A percentile compares a stretch with the other conserved stretches of the same genome.
These are phyloP conservation scores for Vanderwaltozyma verrucispora DNA, from an alignment of 805 yeast genomes.

Conservation along the genomic window DNA sequence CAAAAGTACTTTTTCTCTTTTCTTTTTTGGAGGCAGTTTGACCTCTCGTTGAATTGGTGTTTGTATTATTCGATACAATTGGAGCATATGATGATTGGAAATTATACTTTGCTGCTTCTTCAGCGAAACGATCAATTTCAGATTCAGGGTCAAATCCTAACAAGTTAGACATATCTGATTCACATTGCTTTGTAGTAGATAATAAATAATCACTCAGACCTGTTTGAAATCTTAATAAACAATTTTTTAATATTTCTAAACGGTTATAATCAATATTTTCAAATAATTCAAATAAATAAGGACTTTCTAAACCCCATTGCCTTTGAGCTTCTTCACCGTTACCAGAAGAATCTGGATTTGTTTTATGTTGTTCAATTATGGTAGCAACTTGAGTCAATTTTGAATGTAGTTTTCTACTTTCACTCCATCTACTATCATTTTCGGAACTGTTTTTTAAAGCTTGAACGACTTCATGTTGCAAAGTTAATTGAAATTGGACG, in stretches of 20 bases:
- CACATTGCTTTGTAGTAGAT: conserved; percentile 40
- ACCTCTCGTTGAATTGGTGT: background rate
- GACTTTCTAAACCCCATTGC: conserved; percentile 73
- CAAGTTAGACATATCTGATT: conserved; percentile 54
- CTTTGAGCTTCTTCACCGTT: conserved; percentile 36
- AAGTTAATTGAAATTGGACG: conserved; percentile 35
- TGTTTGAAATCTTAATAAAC: conserved; percentile 56
- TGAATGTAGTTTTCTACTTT: conserved; percentile 38
- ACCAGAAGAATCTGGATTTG: conserved; percentile 29
- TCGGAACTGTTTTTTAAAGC: conserved; percentile 45
- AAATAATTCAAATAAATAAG: conserved; percentile 63
- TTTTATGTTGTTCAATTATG: conserved; percentile 33
- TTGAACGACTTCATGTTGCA: conserved; percentile 46
- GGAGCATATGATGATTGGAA: conserved; percentile 11
- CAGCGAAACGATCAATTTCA: conserved; percentile 50
- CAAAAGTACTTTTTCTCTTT: conserved; percentile 22
- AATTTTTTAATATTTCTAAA: conserved; percentile 51
- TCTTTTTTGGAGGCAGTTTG: conserved; percentile 7
- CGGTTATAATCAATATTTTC: conserved; percentile 62
- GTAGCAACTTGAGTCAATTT: conserved; percentile 37
- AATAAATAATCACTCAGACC: conserved; percentile 45
- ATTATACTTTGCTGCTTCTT: conserved; percentile 27
- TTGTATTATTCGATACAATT: background rate
- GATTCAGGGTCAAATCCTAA: conserved; percentile 52
- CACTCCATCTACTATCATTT: conserved; percentile 45